Percentiles rank a stretch among this genome's conserved stretches.
Evolutionary conservation across 2,329 filamentous ascomycete genomes (phyloP).

Genomic region (Dryadomyces quercivorus): DNA sequence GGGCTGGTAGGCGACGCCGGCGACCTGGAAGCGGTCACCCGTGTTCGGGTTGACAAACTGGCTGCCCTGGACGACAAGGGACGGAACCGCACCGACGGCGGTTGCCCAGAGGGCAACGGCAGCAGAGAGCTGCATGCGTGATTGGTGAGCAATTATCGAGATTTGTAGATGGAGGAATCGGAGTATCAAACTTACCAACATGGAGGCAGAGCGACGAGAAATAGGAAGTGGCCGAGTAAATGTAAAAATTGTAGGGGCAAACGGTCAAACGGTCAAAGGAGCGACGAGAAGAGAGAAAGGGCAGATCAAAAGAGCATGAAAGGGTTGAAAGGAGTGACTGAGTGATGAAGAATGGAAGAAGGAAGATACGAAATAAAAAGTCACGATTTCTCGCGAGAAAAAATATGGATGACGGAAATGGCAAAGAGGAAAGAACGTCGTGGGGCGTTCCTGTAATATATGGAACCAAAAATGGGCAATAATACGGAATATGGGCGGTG

Average conservation of each 20-base stretch:
- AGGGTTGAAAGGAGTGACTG: background rate
- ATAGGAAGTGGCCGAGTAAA: background rate
- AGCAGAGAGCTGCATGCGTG: slow-evolving; percentile 21
- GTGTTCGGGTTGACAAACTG: slow-evolving; percentile 48
- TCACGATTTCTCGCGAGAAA: background rate
- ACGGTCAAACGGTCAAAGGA: background rate
- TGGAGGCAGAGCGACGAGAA: background rate
- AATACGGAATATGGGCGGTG: background rate
- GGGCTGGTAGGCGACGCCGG: slow-evolving; percentile 58
- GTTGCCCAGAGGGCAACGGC: slow-evolving; percentile 39
- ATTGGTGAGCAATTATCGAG: too few relatives aligned
- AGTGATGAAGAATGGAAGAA: background rate
- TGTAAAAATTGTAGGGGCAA: background rate
- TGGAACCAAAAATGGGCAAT: background rate
- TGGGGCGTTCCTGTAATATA: background rate
- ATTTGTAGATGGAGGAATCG: background rate
- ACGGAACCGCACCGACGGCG: slow-evolving; percentile 41
- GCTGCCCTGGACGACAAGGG: slow-evolving; percentile 42
- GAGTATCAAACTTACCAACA: background rate
- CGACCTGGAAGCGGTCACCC: slow-evolving; percentile 51
- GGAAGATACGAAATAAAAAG: too few relatives aligned
- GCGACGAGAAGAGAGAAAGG: background rate
- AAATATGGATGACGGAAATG: background rate
- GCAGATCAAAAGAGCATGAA: background rate
- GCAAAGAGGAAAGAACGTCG: background rate